Evolutionary conservation across 306 rosid genomes (phyloP).

Genomic region (Gastrolobium bilobum): DNA sequence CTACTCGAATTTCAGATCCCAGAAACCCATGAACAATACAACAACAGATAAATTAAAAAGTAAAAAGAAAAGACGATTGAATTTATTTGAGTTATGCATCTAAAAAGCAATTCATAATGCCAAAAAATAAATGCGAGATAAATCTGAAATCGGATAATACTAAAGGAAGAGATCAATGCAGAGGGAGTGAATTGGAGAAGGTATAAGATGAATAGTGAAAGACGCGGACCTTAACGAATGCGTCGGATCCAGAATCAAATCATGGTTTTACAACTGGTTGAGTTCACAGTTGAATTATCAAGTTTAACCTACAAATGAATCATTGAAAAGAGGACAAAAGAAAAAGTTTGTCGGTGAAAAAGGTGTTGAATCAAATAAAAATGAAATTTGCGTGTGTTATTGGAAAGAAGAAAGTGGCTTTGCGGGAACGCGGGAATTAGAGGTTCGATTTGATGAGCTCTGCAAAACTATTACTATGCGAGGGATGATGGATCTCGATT

Average conservation of each 20-base stretch:
- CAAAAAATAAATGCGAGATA: conserved; percentile 3
- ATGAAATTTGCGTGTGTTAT: neutral
- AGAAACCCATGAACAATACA: conserved; percentile 14
- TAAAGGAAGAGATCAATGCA: conserved; percentile 48
- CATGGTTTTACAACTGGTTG: conserved; percentile 47
- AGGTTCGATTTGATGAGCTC: conserved; percentile 52
- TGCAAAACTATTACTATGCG: conserved; percentile 40
- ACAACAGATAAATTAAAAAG: neutral
- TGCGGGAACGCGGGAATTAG: conserved; percentile 37
- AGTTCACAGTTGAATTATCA: conserved; percentile 37
- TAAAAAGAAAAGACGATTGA: conserved; percentile 18
- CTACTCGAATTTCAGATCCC: conserved; percentile 47
- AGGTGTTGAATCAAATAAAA: neutral
- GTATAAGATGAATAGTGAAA: conserved; percentile 36
- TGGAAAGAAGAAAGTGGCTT: conserved; percentile 10
- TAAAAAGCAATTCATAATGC: conserved; percentile 5
- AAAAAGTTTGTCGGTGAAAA: conserved; percentile 13
- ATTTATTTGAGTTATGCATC: conserved; percentile 15
- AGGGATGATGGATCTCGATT: conserved; percentile 46
- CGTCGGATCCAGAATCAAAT: conserved; percentile 58
- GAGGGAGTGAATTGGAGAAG: conserved; percentile 29
- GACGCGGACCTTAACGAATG: conserved; percentile 43
- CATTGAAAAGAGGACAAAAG: neutral
- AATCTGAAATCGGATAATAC: conserved; percentile 35
- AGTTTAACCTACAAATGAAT: conserved; percentile 34